Evolutionary conservation across 2,329 filamentous ascomycete genomes (phyloP), one percentile per base, ranked within the genome.

Genomic region (Hortaea sp.): DNA sequence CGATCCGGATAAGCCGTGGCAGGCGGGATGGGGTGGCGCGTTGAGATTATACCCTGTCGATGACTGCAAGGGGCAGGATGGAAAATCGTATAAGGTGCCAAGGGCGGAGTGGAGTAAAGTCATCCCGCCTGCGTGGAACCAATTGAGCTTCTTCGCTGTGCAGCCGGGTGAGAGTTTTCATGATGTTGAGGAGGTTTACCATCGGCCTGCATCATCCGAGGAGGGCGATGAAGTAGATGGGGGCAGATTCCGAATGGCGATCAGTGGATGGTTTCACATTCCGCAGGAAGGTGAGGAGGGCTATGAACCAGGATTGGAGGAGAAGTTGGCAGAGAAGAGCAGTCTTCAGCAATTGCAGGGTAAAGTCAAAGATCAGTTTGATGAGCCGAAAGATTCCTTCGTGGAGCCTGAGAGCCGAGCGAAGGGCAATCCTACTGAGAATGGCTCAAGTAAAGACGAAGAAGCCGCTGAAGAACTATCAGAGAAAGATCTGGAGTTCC

Each of bases 161-260:
- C 88, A 95, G 69, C 92, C 92, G 0, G 92, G 92, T n/a, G 83
- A 95, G 75, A 97, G 90, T 65, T 98, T 97, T 68, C 92, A 98
- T 68, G 92, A 98, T 64, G 92, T 98, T 46, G 90, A 97, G 69
- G 92, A 98, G 69, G 92, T 98, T 4, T 97, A 95, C 68, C 81
- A 85, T 63, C 59, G 72, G 69, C n/a, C 20, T 30, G 42, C 27
- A 4, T 53, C 74, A 63, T 49, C 72, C 71, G 62, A 76, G 71
- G 57, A 77, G 79, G 32, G 32, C n/a, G 66, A 76, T 75, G 62
- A 79, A 75, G 65, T 76, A 61, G 78, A 89, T 48, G 83, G 84
- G 12, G 84, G 83, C 1, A 79, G 87, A 41, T 80, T 95, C 42
- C 82, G 92, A 55, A 97, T 98, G 90, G 92, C 92, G 43, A 95